Conservation (phyloP, 2,329 filamentous ascomycete genomes). For the Pezicula rhizophila region DNA sequence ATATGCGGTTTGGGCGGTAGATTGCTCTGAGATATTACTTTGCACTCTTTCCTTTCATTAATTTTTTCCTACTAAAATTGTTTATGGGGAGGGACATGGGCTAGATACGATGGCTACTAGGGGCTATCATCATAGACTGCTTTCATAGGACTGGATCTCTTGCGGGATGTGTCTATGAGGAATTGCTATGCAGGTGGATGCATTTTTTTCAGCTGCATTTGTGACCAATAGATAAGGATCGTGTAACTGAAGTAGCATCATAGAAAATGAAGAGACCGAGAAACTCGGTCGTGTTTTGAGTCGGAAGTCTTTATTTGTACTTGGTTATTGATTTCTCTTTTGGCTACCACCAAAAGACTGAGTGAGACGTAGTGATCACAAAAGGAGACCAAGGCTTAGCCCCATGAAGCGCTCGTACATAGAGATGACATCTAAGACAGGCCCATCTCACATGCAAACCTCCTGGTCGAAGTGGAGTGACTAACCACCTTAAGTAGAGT, state of each 20-base stretch:
- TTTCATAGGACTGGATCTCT: neutral
- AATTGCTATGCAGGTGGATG: neutral
- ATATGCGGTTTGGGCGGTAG: conserved; percentile 19
- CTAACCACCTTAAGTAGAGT: too few relatives aligned
- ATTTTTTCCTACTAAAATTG: conserved; percentile 21
- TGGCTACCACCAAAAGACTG: too few relatives aligned
- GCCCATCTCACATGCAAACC: too few relatives aligned
- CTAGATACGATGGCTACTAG: conserved; percentile 2
- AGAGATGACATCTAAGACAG: too few relatives aligned
- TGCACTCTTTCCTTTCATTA: conserved; percentile 16
- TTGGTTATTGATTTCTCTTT: too few relatives aligned
- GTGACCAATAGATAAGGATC: neutral
- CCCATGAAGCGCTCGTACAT: too few relatives aligned
- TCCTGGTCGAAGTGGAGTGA: too few relatives aligned
- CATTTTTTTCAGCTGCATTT: neutral
- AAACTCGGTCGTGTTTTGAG: neutral
- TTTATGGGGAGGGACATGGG: conserved; percentile 8
- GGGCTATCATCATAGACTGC: conserved; percentile 2
- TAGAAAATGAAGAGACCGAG: too few relatives aligned
- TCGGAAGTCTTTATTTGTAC: neutral
- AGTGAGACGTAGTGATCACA: neutral
- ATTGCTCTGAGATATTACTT: conserved; percentile 17
- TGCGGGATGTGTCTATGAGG: neutral
- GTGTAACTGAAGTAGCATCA: too few relatives aligned
- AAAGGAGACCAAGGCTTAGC: neutral